phyloP scores from a whole-genome alignment of 345 rosid species.

The Angophora floribunda region DNA sequence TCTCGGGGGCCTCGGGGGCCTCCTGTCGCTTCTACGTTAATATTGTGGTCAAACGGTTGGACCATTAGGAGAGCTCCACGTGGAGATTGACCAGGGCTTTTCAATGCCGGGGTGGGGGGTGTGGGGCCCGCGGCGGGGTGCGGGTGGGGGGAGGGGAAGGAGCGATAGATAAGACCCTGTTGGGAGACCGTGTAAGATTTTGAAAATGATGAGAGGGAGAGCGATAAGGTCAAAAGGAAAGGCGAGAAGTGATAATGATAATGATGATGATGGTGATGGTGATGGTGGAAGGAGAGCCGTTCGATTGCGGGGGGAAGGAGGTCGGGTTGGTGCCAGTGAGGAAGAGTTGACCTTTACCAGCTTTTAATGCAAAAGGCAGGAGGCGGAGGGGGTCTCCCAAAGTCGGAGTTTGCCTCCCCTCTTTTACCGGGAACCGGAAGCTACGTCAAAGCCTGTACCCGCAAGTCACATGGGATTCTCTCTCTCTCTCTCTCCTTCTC shows the following conservation, averaged over 20 bases:
- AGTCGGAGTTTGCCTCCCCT: not conserved
- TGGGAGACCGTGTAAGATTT: constrained; percentile 14
- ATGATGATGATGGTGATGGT: not conserved
- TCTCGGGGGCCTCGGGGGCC: too few relatives aligned
- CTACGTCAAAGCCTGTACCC: constrained; percentile 24
- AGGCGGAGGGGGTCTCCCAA: not conserved
- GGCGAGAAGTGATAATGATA: not conserved
- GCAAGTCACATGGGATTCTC: constrained; percentile 39
- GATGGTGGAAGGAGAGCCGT: constrained; percentile 20
- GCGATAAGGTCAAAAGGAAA: constrained; percentile 28
- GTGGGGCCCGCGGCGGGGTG: constrained; percentile 11
- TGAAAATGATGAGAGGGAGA: not conserved
- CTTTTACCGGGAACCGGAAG: constrained; percentile 37
- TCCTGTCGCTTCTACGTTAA: constrained; percentile 7
- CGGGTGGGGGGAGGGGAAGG: not conserved
- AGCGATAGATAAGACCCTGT: constrained; percentile 1
- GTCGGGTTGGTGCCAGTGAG: constrained; percentile 42
- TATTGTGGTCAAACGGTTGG: constrained; percentile 12
- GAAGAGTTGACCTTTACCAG: constrained; percentile 42
- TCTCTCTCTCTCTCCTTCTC: not conserved
- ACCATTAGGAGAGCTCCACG: constrained; percentile 12
- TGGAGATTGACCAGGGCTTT: constrained; percentile 26
- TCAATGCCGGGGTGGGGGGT: not conserved
- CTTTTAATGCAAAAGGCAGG: constrained; percentile 29
- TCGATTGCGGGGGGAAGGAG: constrained; percentile 1